A percentile compares a stretch with the other conserved stretches of the same genome.
Evolutionary conservation across 2,329 filamentous ascomycete genomes (phyloP).

Genomic region (Elsinoe fawcettii): DNA sequence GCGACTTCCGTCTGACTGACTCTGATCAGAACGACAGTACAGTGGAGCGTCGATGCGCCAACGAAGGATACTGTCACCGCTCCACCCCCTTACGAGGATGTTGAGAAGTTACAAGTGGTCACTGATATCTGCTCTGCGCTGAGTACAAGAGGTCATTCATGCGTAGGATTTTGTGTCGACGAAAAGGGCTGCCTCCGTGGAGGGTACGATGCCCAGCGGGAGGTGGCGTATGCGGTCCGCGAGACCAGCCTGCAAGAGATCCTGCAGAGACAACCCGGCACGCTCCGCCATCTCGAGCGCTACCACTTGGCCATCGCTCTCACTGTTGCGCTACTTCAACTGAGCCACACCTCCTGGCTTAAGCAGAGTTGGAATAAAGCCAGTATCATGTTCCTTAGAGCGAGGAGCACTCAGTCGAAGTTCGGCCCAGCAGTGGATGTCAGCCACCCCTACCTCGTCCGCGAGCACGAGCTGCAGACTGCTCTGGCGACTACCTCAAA

Average conservation of each 20-base stretch:
- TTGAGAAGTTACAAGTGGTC: not conserved
- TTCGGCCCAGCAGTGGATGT: not conserved
- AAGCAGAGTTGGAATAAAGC: not conserved
- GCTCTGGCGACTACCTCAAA: not conserved
- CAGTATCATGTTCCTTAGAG: not conserved
- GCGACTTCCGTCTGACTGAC: not conserved
- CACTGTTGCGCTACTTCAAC: not conserved
- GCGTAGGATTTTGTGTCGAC: not conserved
- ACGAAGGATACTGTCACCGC: not conserved
- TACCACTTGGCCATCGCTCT: not conserved
- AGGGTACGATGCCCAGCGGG: not conserved
- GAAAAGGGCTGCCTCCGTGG: not conserved
- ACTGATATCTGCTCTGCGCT: not conserved
- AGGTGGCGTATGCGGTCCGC: not conserved
- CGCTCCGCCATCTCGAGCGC: not conserved
- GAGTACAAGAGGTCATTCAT: not conserved
- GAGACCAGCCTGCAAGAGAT: not conserved
- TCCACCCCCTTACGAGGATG: not conserved
- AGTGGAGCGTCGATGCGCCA: not conserved
- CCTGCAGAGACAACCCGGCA: not conserved
- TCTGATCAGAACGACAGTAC: not conserved
- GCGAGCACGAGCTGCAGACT: not conserved
- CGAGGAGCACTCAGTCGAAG: not conserved
- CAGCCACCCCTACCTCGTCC: not conserved
- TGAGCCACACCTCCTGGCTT: not conserved